Conservation (phyloP, 148 eudicot genomes). For the Rhododendron kiyosumense region DNA sequence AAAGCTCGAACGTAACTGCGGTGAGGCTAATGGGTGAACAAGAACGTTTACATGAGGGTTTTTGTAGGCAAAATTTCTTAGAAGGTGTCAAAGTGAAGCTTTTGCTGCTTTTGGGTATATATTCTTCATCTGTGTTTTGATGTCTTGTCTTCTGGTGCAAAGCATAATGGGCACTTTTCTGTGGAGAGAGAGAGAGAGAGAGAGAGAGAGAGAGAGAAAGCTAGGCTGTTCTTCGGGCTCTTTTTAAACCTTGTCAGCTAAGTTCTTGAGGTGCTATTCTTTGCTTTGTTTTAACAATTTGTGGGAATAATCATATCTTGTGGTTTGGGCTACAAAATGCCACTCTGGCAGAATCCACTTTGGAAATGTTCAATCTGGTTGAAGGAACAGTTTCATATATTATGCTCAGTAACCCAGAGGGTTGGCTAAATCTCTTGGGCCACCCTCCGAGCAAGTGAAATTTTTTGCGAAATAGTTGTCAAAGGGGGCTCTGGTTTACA, state of each 20-base stretch:
- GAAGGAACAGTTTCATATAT: neutral
- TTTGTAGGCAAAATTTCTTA: slow-evolving; percentile 48
- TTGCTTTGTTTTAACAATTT: slow-evolving; percentile 42
- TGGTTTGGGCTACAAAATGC: slow-evolving; percentile 23
- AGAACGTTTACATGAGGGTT: slow-evolving; percentile 18
- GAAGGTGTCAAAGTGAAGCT: slow-evolving; percentile 53
- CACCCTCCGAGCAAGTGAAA: neutral
- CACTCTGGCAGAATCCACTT: neutral
- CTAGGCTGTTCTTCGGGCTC: neutral
- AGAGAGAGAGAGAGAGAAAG: neutral
- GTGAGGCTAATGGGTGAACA: slow-evolving; percentile 4
- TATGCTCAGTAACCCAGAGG: too few relatives aligned
- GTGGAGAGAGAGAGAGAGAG: neutral
- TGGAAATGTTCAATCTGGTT: neutral
- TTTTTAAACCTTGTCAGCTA: slow-evolving; percentile 13
- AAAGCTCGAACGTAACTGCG: neutral
- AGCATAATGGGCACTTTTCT: slow-evolving; percentile 29
- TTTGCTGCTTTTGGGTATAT: slow-evolving; percentile 28
- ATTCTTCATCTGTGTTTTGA: slow-evolving; percentile 20
- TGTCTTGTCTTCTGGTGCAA: slow-evolving; percentile 57
- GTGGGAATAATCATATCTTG: slow-evolving; percentile 50
- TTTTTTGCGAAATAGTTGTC: neutral
- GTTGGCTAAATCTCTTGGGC: neutral
- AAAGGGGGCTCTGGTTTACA: neutral
- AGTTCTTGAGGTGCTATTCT: slow-evolving; percentile 42